Base-by-base conservation (phyloP, 768 basidiomycete genomes). In the Mycena latifolia region DNA sequence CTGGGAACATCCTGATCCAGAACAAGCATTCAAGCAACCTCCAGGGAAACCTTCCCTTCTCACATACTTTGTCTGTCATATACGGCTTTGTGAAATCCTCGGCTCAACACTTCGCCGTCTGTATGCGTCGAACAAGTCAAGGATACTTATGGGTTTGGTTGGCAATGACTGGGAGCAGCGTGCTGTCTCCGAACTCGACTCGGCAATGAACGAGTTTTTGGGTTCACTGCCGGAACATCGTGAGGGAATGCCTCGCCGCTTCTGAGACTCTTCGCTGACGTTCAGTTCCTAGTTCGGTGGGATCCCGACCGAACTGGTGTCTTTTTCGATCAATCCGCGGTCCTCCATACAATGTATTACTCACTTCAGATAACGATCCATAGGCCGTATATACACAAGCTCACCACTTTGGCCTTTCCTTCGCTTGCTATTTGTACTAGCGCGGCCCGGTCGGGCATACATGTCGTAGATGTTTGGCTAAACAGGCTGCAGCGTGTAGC, bases 51-150 rank as follows among this genome's bases (percentile, higher is more conserved):
- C 90, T 0, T 87, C 86, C 4, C 73, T 72, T 1, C 71, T 91
- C 2, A 76, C 89, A 0, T 83, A 78, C 54, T 92, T 91, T 65
- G 80, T 85, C 54, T 80, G 75, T 45, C 77, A 79, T 46, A 77
- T 92, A 56, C 88, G 86, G 68, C 81, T 93, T 0, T 79, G 79
- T n/a, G 86, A 88, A 56, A 88, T 94, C 52, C 79, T 89, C 28
- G 88, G 85, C 0, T 89, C 86, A 69, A 83, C 86, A 0, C 76
- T 89, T 54, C 80, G 89, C 52, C 91, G 91, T 0, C 82, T 94
- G 15, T 80, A 80, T 69, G 77, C 79, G 9, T 78, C 75, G n/a
- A 79, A 79, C 56, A 80, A 79, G 63, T 87, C 66, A 76, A 86
- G 75, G 76, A 51, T 78, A 7, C 61, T 78, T 1, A 72, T 76